Conservation (phyloP, 257 asterid genomes). For the Gentiana dahurica region DNA sequence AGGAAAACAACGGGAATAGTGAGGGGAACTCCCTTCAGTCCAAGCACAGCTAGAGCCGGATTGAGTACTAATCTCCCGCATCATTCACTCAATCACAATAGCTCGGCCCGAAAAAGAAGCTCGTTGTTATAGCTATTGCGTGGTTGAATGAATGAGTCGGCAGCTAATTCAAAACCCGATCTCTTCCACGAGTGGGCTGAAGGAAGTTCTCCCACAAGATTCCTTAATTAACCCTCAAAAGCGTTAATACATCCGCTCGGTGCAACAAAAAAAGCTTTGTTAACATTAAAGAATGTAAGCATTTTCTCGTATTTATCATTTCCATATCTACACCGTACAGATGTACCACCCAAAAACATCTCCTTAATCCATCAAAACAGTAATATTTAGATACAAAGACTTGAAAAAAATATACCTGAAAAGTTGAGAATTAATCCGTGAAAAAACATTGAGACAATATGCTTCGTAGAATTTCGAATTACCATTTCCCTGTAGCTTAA, state of each 20-base stretch:
- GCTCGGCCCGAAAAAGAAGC: conserved; percentile 14
- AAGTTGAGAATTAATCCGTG: too few relatives aligned
- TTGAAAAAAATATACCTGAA: too few relatives aligned
- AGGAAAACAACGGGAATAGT: conserved; percentile 23
- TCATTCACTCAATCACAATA: conserved; percentile 95
- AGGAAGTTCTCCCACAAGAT: conserved; percentile 72
- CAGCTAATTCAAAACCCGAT: conserved; percentile 70
- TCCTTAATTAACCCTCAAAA: conserved; percentile 7
- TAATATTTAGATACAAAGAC: too few relatives aligned
- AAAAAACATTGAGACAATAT: too few relatives aligned
- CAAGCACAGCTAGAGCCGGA: conserved; percentile 68
- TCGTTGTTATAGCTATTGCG: conserved; percentile 41
- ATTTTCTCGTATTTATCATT: neutral
- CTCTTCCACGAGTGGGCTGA: conserved; percentile 94
- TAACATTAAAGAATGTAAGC: neutral
- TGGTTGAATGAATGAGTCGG: conserved; percentile 84
- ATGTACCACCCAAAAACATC: neutral
- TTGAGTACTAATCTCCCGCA: conserved; percentile 89
- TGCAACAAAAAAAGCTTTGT: conserved; percentile 3
- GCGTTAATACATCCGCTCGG: neutral
- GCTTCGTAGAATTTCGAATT: too few relatives aligned
- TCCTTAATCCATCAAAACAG: neutral
- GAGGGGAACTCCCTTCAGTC: conserved; percentile 99
- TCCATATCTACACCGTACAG: neutral
- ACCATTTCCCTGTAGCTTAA: too few relatives aligned